Evolutionary conservation across 345 rosid genomes (phyloP).

Genomic region (Eucalyptus cladocalyx): DNA sequence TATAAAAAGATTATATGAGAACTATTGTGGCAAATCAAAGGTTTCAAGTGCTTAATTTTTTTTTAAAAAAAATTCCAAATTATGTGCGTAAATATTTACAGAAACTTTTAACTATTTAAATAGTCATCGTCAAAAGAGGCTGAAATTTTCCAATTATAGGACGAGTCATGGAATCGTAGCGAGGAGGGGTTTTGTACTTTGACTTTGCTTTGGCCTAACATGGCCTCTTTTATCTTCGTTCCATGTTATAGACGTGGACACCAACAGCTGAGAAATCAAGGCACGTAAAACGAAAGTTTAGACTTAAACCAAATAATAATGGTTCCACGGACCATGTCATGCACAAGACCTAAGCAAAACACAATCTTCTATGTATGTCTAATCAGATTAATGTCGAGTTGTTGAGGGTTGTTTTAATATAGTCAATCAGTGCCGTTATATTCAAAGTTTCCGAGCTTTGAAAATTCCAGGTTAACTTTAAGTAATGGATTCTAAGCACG

Average conservation of each 20-base stretch:
- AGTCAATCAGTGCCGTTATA: background rate
- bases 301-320: background rate
- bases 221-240: too few species aligned
- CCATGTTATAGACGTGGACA: too few species aligned
- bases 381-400: background rate
- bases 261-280: too few species aligned
- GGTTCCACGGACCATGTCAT: background rate
- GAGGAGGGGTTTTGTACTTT: too few species aligned
- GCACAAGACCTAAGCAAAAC: background rate
- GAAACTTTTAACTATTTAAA: too few species aligned
- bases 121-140: too few species aligned
- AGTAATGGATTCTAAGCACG: background rate
- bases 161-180: too few species aligned
- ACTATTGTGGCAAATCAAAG: background rate
- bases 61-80: too few species aligned
- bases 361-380: background rate
- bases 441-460: background rate
- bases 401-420: background rate
- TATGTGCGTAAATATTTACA: too few species aligned
- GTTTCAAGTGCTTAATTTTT: background rate
- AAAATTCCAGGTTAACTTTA: background rate
- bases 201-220: too few species aligned
- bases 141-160: too few species aligned
- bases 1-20: background rate
- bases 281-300: too few species aligned